Evolutionary conservation across 805 yeast species (phyloP).

Genomic region (Metschnikowia cubensis): DNA sequence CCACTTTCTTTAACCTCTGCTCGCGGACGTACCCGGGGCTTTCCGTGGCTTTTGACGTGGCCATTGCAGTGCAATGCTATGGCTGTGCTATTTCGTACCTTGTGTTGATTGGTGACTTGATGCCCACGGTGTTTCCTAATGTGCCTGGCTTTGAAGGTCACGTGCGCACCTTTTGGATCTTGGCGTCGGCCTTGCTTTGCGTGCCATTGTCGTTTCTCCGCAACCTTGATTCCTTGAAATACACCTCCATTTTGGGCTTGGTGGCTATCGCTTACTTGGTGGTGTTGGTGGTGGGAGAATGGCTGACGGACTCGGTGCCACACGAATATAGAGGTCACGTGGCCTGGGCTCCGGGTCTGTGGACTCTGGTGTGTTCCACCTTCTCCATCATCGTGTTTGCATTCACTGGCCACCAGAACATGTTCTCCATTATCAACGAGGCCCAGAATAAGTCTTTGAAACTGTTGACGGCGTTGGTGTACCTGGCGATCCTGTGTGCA

Average conservation of each 20-base stretch:
- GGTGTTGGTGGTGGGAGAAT: slow-evolving; percentile 70
- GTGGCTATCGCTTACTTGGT: slow-evolving; percentile 76
- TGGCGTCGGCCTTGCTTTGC: slow-evolving; percentile 39
- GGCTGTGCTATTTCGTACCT: slow-evolving; percentile 72
- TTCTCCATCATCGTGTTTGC: slow-evolving; percentile 94
- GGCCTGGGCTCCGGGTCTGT: slow-evolving; percentile 38
- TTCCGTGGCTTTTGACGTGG: slow-evolving; percentile 64
- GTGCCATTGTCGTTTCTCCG: slow-evolving; percentile 71
- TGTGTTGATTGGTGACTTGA: slow-evolving; percentile 70
- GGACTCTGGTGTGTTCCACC: slow-evolving; percentile 52
- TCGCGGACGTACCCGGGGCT: slow-evolving; percentile 64
- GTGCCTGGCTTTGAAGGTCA: slow-evolving; percentile 21
- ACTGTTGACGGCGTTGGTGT: slow-evolving; percentile 45
- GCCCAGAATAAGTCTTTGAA: slow-evolving; percentile 51
- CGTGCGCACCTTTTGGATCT: slow-evolving; percentile 57
- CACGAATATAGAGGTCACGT: slow-evolving; percentile 25
- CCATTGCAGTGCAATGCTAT: slow-evolving; percentile 73
- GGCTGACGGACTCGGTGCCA: slow-evolving; percentile 51
- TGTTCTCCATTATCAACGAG: slow-evolving; percentile 86
- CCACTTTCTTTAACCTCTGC: slow-evolving; percentile 67
- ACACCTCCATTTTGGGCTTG: slow-evolving; percentile 80
- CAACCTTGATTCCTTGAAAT: slow-evolving; percentile 75
- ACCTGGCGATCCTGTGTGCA: slow-evolving; percentile 56
- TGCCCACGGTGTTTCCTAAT: slow-evolving; percentile 51
- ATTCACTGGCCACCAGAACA: slow-evolving; percentile 93